These are phyloP conservation scores for Thuidium tamariscinum DNA, from an alignment of 225 moss, liverwort and hornwort species.

Conservation along the genomic window DNA sequence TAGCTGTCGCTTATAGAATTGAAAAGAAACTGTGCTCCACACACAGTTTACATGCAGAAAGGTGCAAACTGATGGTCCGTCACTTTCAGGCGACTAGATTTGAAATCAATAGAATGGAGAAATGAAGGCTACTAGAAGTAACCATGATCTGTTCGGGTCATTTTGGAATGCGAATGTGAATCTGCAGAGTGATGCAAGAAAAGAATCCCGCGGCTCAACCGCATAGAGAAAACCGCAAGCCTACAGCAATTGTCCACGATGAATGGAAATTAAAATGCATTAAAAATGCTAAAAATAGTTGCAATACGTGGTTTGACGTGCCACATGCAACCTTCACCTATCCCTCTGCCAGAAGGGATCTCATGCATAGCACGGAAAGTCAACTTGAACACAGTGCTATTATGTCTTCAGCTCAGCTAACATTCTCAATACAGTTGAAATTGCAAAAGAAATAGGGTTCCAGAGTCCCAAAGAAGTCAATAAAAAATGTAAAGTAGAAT, in stretches of 20 bases:
- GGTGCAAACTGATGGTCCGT: neutral
- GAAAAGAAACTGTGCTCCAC: neutral
- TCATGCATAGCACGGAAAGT: neutral
- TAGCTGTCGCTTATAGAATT: neutral
- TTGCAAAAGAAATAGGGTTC: neutral
- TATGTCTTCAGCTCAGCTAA: neutral
- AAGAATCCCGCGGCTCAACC: constrained; percentile 83
- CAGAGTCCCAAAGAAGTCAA: neutral
- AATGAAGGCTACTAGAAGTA: neutral
- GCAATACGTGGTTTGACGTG: neutral
- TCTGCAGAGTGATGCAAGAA: constrained; percentile 91
- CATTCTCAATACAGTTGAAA: neutral
- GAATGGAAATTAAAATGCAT: neutral
- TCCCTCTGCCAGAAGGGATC: neutral
- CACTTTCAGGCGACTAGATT: neutral
- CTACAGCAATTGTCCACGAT: constrained; percentile 23
- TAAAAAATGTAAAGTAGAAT: neutral
- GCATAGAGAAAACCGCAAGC: constrained; percentile 90
- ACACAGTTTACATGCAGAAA: neutral
- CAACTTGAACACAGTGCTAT: neutral
- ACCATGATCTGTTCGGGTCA: constrained; percentile 53
- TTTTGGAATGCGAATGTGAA: constrained; percentile 67
- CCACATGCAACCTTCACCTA: neutral
- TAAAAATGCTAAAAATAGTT: neutral
- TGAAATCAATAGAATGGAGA: neutral